Conservation (phyloP, 768 basidiomycete species). For the Naganishia antarctica region DNA sequence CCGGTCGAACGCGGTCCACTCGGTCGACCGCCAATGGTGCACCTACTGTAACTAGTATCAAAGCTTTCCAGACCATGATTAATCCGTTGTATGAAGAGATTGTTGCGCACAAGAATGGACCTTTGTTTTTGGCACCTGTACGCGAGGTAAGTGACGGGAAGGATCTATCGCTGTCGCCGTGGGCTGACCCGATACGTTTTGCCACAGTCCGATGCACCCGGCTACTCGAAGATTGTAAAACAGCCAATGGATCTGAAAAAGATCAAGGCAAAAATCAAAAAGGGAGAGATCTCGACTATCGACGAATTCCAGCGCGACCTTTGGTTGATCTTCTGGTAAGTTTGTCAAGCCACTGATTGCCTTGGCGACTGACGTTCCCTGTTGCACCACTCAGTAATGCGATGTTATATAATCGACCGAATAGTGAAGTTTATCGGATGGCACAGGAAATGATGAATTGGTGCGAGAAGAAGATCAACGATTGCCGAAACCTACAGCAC, state of each 20-base stretch:
- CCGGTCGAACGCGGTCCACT: constrained; percentile 18
- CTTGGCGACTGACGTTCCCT: not conserved
- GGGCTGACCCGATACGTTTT: not conserved
- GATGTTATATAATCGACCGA: constrained; percentile 90
- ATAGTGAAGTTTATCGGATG: constrained; percentile 80
- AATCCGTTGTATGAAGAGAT: constrained; percentile 75
- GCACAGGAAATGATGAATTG: constrained; percentile 71
- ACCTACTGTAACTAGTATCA: constrained; percentile 16
- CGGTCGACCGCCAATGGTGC: constrained; percentile 21
- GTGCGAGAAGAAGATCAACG: constrained; percentile 42
- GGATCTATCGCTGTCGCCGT: constrained; percentile 10
- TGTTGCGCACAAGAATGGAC: constrained; percentile 77
- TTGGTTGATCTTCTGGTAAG: constrained; percentile 77
- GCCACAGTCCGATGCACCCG: constrained; percentile 67
- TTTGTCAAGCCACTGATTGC: not conserved
- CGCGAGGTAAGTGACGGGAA: constrained; percentile 53
- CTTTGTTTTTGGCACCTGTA: constrained; percentile 86
- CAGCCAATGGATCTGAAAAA: constrained; percentile 95
- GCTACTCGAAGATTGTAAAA: constrained; percentile 86
- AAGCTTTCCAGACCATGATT: constrained; percentile 50
- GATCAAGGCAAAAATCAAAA: constrained; percentile 77
- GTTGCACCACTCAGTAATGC: constrained; percentile 63
- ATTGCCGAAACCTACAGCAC: constrained; percentile 42
- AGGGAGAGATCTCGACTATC: constrained; percentile 72
- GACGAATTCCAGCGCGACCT: constrained; percentile 86